Conservation (phyloP, 2,329 filamentous ascomycete genomes). For the Colletotrichum tanaceti region DNA sequence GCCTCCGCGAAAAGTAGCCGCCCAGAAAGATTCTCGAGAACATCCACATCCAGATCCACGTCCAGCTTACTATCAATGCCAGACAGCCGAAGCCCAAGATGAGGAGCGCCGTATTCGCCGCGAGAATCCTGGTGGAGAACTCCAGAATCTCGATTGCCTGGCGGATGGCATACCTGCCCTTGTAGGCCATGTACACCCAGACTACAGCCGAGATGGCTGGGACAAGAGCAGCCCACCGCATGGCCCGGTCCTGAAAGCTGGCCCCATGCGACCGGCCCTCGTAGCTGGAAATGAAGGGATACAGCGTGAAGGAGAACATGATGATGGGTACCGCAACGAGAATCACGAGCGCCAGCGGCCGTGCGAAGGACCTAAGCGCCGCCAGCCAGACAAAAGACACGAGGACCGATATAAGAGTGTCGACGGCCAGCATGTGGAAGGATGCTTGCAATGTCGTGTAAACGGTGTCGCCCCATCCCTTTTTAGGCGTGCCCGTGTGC, state of each 20-base stretch:
- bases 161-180: constrained; percentile 81
- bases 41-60: constrained; percentile 97
- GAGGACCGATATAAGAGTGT: constrained; percentile 89
- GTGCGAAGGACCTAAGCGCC: constrained; percentile 86
- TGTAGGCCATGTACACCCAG: constrained; percentile 87
- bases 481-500: constrained; percentile 82
- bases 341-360: constrained; percentile 83
- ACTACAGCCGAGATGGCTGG: constrained; percentile 78
- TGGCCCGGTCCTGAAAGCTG: constrained; percentile 85
- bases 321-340: constrained; percentile 87
- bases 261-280: constrained; percentile 79
- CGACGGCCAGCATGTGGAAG: constrained; percentile 88
- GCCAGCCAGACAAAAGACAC: constrained; percentile 93
- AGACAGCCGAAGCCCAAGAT: constrained; percentile 85
- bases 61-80: constrained; percentile 83
- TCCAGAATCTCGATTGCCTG: constrained; percentile 91
- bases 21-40: constrained; percentile 95
- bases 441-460: constrained; percentile 90
- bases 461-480: constrained; percentile 88
- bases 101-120: constrained; percentile 85
- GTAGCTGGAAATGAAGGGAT: constrained; percentile 91
- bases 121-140: constrained; percentile 88
- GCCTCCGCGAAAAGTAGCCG: constrained; percentile 78
- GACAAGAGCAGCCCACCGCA: constrained; percentile 87
- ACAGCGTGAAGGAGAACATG: constrained; percentile 88